A percentile compares a stretch with the other conserved stretches of the same genome.
phyloP scores from a whole-genome alignment of 768 basidiomycete genomes.

The Lyophyllum shimeji region DNA sequence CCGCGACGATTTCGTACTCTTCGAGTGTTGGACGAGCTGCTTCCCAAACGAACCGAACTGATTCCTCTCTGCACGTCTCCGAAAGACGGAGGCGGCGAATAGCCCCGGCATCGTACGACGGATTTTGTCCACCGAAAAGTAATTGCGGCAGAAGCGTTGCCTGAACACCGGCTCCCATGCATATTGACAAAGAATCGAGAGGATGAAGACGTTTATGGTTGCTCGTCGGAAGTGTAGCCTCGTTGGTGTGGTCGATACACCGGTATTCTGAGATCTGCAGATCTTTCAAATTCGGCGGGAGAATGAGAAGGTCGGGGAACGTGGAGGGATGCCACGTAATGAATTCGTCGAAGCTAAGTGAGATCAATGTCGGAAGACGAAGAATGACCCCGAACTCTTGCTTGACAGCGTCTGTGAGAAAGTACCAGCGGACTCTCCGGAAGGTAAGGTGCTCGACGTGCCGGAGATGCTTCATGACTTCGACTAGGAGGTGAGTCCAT shows the following conservation, averaged over 20 bases:
- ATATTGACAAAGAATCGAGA: neutral
- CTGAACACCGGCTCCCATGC: neutral
- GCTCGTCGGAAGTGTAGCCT: neutral
- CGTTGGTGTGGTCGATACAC: neutral
- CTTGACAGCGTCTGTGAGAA: neutral
- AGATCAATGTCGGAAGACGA: neutral
- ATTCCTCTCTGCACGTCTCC: neutral
- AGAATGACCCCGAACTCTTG: neutral
- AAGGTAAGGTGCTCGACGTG: neutral
- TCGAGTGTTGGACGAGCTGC: neutral
- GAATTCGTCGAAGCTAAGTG: neutral
- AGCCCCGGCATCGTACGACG: neutral
- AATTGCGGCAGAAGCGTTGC: neutral
- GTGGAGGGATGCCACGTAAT: neutral
- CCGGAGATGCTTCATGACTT: neutral
- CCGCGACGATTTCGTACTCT: neutral
- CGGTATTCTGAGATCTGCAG: neutral
- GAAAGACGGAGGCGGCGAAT: neutral
- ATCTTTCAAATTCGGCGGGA: neutral
- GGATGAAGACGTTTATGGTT: neutral
- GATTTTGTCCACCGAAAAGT: neutral
- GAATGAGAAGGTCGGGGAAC: neutral
- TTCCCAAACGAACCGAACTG: neutral
- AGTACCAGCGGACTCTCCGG: neutral
- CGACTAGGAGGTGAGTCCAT: neutral